Conservation (phyloP, 2,329 filamentous ascomycete genomes). For the Drechslerella stenobrocha region DNA sequence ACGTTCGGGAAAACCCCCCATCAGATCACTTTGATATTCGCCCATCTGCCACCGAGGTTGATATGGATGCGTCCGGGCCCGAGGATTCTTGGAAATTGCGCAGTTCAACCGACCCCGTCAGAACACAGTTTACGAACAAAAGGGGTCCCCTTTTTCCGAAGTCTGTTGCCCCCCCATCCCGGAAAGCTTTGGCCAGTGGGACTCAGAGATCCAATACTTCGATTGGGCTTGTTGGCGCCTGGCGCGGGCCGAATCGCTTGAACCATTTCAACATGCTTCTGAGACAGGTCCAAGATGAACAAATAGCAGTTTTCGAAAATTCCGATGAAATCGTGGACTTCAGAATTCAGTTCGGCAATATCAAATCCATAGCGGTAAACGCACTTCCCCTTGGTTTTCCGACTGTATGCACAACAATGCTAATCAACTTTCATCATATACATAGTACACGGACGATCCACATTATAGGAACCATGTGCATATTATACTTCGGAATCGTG, state of each 20-base stretch:
- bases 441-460: conserved; percentile 15
- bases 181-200: background rate
- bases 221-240: conserved; percentile 2
- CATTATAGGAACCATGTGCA: conserved; percentile 4
- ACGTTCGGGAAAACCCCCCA: background rate
- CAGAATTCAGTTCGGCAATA: conserved; percentile 5
- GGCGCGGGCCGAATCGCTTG: background rate
- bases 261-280: background rate
- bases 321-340: background rate
- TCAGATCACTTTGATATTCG: too few relatives aligned
- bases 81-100: conserved; percentile 2
- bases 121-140: conserved; percentile 12
- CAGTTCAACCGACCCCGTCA: conserved; percentile 10
- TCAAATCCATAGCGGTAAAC: conserved; percentile 8
- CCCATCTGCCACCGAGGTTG: too few relatives aligned
- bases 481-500: conserved; percentile 17
- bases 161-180: too few relatives aligned
- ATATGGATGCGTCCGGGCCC: background rate
- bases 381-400: background rate
- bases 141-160: background rate
- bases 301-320: background rate
- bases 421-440: conserved; percentile 1
- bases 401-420: background rate
- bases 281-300: background rate
- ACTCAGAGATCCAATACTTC: background rate